A percentile compares a stretch with the other conserved stretches of the same genome.
Conservation (phyloP, 2,329 filamentous ascomycete genomes). For the Venturia effusa region DNA sequence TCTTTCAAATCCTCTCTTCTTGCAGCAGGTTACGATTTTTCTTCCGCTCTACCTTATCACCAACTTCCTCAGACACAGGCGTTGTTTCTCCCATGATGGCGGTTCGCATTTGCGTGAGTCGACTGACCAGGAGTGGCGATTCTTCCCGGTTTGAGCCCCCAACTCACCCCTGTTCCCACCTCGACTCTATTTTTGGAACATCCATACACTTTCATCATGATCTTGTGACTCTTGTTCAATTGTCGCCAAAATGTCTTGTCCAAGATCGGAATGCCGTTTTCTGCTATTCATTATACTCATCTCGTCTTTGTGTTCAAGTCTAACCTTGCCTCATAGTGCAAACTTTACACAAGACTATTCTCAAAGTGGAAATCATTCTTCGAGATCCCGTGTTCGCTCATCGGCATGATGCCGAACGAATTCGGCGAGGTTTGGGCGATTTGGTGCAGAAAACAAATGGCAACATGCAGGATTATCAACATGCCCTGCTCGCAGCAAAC, state of each 20-base stretch:
- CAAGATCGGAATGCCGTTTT: no score
- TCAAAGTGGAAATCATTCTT: constrained; percentile 4
- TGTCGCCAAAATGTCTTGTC: no score
- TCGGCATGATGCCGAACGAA: constrained; percentile 8
- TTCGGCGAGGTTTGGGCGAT: not conserved
- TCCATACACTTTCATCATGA: not conserved
- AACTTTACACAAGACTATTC: not conserved
- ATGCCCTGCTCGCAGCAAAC: not conserved
- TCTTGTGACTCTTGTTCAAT: no score
- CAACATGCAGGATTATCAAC: constrained; percentile 8
- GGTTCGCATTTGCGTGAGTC: not conserved
- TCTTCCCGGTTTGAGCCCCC: not conserved
- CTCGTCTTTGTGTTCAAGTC: not conserved
- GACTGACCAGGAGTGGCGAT: not conserved
- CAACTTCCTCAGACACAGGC: not conserved
- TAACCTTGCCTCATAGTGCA: constrained; percentile 3
- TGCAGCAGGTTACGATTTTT: not conserved
- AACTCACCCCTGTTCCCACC: not conserved
- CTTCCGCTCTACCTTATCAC: not conserved
- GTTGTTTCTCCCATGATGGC: not conserved
- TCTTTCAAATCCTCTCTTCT: not conserved
- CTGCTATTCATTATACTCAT: no score
- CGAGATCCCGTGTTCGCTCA: not conserved
- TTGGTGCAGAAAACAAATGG: not conserved
- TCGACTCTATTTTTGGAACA: not conserved